Evolutionary conservation across 1,139 yeast species (phyloP), one percentile per base, ranked within the genome.

Genomic region (Magnusiomyces ingens): DNA sequence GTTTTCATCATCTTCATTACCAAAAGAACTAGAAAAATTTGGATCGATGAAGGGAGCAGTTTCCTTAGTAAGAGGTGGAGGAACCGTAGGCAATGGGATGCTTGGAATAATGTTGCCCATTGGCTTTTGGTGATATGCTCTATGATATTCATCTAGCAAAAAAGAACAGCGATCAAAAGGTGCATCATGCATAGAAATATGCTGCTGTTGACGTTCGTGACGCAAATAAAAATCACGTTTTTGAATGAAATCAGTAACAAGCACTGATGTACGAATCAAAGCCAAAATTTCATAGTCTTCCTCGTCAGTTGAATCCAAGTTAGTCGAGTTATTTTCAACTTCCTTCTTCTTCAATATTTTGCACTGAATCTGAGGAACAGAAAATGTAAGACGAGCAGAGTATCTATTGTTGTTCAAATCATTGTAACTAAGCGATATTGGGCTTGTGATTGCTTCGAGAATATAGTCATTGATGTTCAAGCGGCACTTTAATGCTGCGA

Each of bases 81-180:
- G 79, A 1, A 82, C 79, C 50, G 77, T 75, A 0, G 95, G 93
- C 1, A 87, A 62, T 0, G 91, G 76, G 11, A 84, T 71, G 0
- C 88, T 78, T 0, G 90, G 82, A 13, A 75, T 45, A 3, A 65
- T 55, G 5, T 49, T 52, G 11, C 53, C 84, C 82, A 60, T 68
- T 73, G 1, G 76, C 72, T 21, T 72, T 71, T 49, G 51, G 11
- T 57, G 59, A 4, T 22, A 44, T 13, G 71, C 66, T 54, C 81
- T 74, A 18, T 72, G 69, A 18, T 77, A 75, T 12, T 74, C 75
- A 10, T 78, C 77, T 17, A 91, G 68, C 40, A 91, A 67, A 64
- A 89, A 90, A 0, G 95, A 84, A 21, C 82, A 73, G 52, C 99
- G 71, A 60, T 87, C 94, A 60, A 80, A 89, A 0, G 96, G 91